phyloP scores from a whole-genome alignment of 208 protist genomes.

The Angomonas desouzai region DNA sequence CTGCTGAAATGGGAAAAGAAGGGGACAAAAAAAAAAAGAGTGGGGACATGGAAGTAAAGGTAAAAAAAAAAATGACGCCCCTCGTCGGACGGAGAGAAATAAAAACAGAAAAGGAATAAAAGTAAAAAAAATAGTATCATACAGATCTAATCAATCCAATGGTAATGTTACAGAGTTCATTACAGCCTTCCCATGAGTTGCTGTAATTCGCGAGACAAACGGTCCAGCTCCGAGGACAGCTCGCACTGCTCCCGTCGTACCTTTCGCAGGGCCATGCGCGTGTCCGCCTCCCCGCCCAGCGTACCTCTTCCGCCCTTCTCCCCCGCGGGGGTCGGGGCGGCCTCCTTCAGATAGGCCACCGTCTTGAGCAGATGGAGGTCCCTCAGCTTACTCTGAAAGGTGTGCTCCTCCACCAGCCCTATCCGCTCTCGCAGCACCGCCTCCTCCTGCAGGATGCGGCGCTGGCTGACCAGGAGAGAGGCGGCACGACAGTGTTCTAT shows the following conservation, averaged over 20 bases:
- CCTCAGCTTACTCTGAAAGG: constrained; percentile 16
- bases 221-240: constrained; percentile 9
- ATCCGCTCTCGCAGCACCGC: constrained; percentile 25
- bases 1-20: no score
- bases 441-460: constrained; percentile 25
- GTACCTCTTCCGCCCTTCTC: constrained; percentile 6
- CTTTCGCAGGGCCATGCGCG: neutral
- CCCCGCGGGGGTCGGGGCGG: neutral
- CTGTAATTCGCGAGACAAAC: constrained; percentile 6
- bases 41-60: neutral
- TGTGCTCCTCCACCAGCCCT: constrained; percentile 22
- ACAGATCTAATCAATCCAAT: neutral
- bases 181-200: neutral
- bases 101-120: constrained; percentile 10
- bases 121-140: no score
- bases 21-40: constrained; percentile 13
- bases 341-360: neutral
- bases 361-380: constrained; percentile 25
- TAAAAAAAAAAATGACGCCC: neutral
- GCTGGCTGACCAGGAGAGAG: constrained; percentile 16
- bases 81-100: neutral
- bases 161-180: constrained; percentile 7
- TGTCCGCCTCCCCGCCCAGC: no score
- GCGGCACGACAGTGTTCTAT: neutral
- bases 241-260: constrained; percentile 11